These are phyloP conservation scores for Eucalyptus regnans DNA, from an alignment of 345 rosid genomes.

Conservation along the genomic window DNA sequence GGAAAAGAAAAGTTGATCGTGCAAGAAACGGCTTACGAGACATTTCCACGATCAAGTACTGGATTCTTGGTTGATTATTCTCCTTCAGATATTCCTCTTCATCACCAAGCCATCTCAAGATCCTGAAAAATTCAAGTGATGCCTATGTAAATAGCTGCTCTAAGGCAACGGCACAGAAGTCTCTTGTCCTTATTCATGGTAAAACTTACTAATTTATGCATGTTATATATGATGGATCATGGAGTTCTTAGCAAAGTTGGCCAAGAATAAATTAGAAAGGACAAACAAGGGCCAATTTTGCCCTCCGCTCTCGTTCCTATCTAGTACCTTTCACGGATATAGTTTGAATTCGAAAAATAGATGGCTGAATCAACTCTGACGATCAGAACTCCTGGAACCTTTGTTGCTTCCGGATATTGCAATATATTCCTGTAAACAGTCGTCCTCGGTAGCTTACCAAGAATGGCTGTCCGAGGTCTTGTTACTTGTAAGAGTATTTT, in stretches of 20 bases:
- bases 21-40: conserved; percentile 29
- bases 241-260: background rate
- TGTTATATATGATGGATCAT: background rate
- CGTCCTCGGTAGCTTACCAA: conserved; percentile 67
- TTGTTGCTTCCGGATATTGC: conserved; percentile 70
- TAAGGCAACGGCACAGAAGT: background rate
- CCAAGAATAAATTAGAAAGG: background rate
- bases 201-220: background rate
- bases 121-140: conserved; percentile 22
- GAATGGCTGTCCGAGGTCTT: conserved; percentile 63
- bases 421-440: conserved; percentile 50
- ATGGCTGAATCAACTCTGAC: conserved; percentile 82
- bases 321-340: conserved; percentile 56
- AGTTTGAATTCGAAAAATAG: conserved; percentile 80
- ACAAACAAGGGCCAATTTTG: background rate
- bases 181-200: background rate
- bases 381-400: conserved; percentile 49
- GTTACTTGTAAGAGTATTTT: conserved; percentile 87
- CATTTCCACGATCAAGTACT: conserved; percentile 63
- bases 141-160: background rate
- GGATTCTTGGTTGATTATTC: conserved; percentile 25
- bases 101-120: conserved; percentile 61
- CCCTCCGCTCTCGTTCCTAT: background rate
- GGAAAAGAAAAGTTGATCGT: background rate
- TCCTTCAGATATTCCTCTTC: conserved; percentile 43